These are phyloP conservation scores for Yarrowia divulgata DNA, from an alignment of 805 yeast genomes.

Conservation along the genomic window DNA sequence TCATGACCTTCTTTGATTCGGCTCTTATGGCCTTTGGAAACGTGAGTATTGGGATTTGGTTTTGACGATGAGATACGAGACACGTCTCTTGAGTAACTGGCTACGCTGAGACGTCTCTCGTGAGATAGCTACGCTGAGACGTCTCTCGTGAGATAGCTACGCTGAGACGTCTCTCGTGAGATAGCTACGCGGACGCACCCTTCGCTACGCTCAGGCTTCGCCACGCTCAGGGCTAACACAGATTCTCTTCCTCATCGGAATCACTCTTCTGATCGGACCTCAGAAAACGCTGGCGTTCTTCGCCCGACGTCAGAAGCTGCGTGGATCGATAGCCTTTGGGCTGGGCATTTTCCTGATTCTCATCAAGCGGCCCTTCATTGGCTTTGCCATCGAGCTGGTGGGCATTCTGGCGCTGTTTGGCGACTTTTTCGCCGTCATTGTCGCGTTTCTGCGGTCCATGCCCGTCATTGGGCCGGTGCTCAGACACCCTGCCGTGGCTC, in stretches of 20 bases:
- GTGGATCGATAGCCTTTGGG: constrained; percentile 83
- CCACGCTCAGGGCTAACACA: too few relatives aligned
- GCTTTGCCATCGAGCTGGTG: constrained; percentile 81
- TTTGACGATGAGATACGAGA: too few relatives aligned
- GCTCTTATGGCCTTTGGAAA: constrained; percentile 91
- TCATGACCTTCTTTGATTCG: constrained; percentile 85
- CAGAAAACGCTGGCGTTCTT: constrained; percentile 82
- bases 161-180: too few relatives aligned
- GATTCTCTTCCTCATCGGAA: constrained; percentile 73
- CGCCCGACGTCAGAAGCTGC: constrained; percentile 82
- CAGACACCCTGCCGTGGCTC: constrained; percentile 83
- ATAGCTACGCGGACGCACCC: too few relatives aligned
- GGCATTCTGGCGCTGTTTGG: constrained; percentile 94
- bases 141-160: too few relatives aligned
- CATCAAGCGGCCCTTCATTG: constrained; percentile 77
- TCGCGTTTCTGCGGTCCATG: constrained; percentile 83
- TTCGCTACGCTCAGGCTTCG: too few relatives aligned
- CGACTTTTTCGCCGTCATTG: constrained; percentile 88
- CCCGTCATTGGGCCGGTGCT: constrained; percentile 88
- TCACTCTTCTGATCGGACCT: constrained; percentile 85
- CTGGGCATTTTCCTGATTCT: constrained; percentile 80
- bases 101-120: too few relatives aligned
- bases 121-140: too few relatives aligned
- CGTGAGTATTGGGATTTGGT: constrained; percentile 43
- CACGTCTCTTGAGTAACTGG: too few relatives aligned